Evolutionary conservation across 345 rosid genomes (phyloP).

Genomic region (Firmiana major): DNA sequence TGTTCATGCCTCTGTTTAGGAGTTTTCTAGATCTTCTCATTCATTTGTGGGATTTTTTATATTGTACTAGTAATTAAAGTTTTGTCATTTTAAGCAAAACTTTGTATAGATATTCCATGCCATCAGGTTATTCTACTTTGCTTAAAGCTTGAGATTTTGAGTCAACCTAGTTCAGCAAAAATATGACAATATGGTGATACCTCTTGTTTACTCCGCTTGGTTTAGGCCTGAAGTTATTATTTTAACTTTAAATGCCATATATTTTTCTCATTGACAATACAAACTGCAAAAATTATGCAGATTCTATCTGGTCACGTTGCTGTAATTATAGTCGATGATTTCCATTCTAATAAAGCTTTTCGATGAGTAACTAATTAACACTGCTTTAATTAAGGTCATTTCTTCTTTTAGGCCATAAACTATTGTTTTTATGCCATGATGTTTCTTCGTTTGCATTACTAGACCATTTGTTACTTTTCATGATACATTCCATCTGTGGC

Average conservation of each 20-base stretch:
- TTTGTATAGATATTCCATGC: neutral
- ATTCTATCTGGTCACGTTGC: neutral
- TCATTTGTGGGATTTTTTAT: neutral
- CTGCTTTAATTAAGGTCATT: neutral
- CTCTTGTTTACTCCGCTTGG: neutral
- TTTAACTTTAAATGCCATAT: neutral
- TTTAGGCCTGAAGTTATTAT: neutral
- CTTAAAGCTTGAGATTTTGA: neutral
- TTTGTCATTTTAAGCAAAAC: neutral
- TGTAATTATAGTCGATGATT: neutral
- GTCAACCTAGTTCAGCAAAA: neutral
- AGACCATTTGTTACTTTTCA: neutral
- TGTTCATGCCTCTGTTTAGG: neutral
- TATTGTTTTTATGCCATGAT: neutral
- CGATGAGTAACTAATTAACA: neutral
- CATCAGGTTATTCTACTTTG: neutral
- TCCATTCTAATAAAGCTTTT: neutral
- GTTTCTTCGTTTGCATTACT: neutral
- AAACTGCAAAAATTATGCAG: neutral
- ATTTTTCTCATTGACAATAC: neutral
- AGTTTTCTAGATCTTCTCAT: neutral
- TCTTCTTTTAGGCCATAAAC: constrained; percentile 6
- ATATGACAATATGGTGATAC: neutral
- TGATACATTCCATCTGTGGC: neutral
- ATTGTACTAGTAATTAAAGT: neutral